phyloP scores from a whole-genome alignment of 441 rosid genomes.

The Pelargonium citronellum region DNA sequence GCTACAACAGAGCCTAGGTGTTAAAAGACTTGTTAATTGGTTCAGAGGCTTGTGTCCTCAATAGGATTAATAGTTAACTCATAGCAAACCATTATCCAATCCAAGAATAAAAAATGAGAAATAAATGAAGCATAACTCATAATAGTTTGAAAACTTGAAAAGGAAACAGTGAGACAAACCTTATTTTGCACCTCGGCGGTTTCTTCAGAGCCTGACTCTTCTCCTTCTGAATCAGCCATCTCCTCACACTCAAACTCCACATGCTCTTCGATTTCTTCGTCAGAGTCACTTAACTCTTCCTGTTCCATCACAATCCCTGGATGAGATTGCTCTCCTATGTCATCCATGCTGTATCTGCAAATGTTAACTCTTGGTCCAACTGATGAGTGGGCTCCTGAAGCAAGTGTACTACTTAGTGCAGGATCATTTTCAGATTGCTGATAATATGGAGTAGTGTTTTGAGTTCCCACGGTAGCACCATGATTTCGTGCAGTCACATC shows the following conservation, averaged over 20 bases:
- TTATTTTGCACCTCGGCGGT: slow-evolving; percentile 40
- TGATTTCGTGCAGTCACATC: slow-evolving; percentile 23
- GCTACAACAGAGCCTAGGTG: background rate
- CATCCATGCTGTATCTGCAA: slow-evolving; percentile 34
- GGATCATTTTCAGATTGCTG: slow-evolving; percentile 23
- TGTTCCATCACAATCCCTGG: slow-evolving; percentile 93
- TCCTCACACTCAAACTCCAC: slow-evolving; percentile 98
- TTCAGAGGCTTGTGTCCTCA: background rate
- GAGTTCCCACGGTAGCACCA: slow-evolving; percentile 30
- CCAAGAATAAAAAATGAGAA: background rate
- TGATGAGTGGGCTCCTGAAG: slow-evolving; percentile 31
- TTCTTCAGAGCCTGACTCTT: slow-evolving; percentile 51
- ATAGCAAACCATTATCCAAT: background rate
- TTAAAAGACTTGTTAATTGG: background rate
- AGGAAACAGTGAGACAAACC: slow-evolving; percentile 34
- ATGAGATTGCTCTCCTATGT: slow-evolving; percentile 49
- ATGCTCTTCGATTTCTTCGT: slow-evolving; percentile 82
- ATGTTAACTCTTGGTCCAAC: slow-evolving; percentile 28
- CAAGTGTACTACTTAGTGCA: slow-evolving; percentile 16
- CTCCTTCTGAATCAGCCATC: slow-evolving; percentile 97
- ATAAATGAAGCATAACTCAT: background rate
- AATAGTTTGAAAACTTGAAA: background rate
- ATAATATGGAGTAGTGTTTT: slow-evolving; percentile 24
- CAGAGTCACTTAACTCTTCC: slow-evolving; percentile 96
- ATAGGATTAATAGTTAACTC: background rate